Conservation (phyloP, 495 filamentous ascomycete genomes). For the Coniosporium apollinis region DNA sequence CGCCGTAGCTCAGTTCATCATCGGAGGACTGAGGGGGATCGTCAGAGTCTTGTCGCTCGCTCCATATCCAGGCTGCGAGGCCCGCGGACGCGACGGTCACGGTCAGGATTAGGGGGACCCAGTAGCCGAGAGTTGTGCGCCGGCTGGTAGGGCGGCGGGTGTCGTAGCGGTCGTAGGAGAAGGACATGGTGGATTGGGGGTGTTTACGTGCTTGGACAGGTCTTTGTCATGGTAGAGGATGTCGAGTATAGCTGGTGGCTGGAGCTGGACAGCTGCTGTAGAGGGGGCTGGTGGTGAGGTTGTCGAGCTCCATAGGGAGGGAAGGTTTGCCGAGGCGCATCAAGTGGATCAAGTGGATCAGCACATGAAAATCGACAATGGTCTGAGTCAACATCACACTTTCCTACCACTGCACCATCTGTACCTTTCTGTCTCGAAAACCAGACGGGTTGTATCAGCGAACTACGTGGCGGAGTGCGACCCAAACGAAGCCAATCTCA, state of each 20-base stretch:
- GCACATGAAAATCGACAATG: too few species aligned
- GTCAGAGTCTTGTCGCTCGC: conserved; percentile 59
- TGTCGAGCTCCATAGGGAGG: too few species aligned
- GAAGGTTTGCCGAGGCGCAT: too few species aligned
- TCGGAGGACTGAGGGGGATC: conserved; percentile 26
- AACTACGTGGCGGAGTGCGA: too few species aligned
- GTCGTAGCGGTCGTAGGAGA: conserved; percentile 53
- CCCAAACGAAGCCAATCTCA: too few species aligned
- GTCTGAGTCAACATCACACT: too few species aligned
- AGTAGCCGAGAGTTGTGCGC: conserved; percentile 60
- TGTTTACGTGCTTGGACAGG: conserved; percentile 3
- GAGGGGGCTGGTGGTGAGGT: too few species aligned
- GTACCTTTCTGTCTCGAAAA: too few species aligned
- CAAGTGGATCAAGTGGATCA: too few species aligned
- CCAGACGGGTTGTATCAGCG: too few species aligned
- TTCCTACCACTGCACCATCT: too few species aligned
- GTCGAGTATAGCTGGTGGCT: background rate
- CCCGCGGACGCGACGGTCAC: conserved; percentile 72
- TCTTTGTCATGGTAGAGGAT: background rate
- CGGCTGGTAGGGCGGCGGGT: conserved; percentile 31
- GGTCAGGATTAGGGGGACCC: conserved; percentile 70
- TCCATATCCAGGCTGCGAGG: conserved; percentile 84
- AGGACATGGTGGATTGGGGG: conserved; percentile 47
- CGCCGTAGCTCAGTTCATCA: conserved; percentile 21
- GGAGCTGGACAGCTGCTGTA: too few species aligned